These are phyloP conservation scores for Leucogyrophana mollusca DNA, from an alignment of 768 basidiomycete species.

Conservation along the genomic window DNA sequence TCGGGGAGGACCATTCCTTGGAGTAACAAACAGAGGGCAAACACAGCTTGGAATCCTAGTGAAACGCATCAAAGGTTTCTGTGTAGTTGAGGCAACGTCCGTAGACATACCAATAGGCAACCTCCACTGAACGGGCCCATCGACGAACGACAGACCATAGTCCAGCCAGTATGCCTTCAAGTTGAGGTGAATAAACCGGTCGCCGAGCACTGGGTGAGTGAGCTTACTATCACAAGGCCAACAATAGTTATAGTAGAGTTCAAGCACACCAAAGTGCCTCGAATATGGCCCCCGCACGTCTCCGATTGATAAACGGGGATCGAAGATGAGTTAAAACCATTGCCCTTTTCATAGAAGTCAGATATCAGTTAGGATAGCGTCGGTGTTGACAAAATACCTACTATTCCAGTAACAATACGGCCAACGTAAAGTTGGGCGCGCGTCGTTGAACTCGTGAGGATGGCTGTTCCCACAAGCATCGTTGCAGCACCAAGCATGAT, in stretches of 20 bases:
- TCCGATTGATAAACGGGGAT: constrained; percentile 41
- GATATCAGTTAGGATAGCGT: too few relatives aligned
- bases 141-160: constrained; percentile 38
- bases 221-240: constrained; percentile 36
- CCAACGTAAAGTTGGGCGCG: constrained; percentile 36
- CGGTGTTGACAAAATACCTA: constrained; percentile 10
- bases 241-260: constrained; percentile 39
- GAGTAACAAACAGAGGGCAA: constrained; percentile 34
- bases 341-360: too few relatives aligned
- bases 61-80: constrained; percentile 25
- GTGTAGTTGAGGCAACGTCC: background rate
- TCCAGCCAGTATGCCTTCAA: constrained; percentile 38
- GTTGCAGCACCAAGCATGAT: constrained; percentile 35
- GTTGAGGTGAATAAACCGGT: background rate
- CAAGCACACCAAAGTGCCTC: constrained; percentile 35
- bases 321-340: constrained; percentile 39
- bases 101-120: constrained; percentile 15
- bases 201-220: background rate
- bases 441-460: constrained; percentile 38
- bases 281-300: constrained; percentile 34
- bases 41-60: constrained; percentile 38
- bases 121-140: constrained; percentile 20
- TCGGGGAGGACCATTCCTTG: constrained; percentile 36
- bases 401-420: constrained; percentile 35
- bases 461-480: constrained; percentile 39